Conservation (phyloP, 805 yeast species). For the Starmerella ratchasimensis region DNA sequence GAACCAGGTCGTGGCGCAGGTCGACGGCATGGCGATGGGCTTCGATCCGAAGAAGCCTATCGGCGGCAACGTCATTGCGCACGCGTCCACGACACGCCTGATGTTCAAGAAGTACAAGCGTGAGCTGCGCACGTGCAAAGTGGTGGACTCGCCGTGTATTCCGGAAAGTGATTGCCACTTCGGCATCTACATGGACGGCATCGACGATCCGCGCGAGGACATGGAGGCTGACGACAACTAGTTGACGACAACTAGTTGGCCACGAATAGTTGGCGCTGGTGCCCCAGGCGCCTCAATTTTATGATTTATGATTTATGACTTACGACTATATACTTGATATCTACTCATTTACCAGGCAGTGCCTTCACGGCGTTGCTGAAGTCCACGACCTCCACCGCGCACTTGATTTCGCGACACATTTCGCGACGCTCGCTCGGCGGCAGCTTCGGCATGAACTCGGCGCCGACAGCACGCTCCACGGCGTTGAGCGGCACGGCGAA, state of each 20-base stretch:
- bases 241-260: not conserved
- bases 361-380: constrained; percentile 33
- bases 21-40: constrained; percentile 76
- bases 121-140: constrained; percentile 84
- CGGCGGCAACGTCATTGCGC: constrained; percentile 96
- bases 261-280: too few species aligned
- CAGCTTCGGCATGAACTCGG: constrained; percentile 60
- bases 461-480: constrained; percentile 73
- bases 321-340: not conserved
- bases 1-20: constrained; percentile 96
- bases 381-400: constrained; percentile 59
- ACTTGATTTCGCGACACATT: constrained; percentile 66
- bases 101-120: constrained; percentile 83
- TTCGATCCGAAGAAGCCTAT: constrained; percentile 98
- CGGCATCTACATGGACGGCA: constrained; percentile 92
- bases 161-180: constrained; percentile 93
- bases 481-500: constrained; percentile 88
- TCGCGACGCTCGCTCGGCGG: constrained; percentile 44
- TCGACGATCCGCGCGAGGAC: constrained; percentile 86
- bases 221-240: constrained; percentile 29
- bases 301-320: not conserved
- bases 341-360: constrained; percentile 5
- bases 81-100: constrained; percentile 85
- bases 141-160: constrained; percentile 89
- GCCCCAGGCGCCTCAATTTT: too few species aligned